These are phyloP conservation scores for Graphilbum fragrans DNA, from an alignment of 2,329 filamentous ascomycete genomes.

Conservation along the genomic window DNA sequence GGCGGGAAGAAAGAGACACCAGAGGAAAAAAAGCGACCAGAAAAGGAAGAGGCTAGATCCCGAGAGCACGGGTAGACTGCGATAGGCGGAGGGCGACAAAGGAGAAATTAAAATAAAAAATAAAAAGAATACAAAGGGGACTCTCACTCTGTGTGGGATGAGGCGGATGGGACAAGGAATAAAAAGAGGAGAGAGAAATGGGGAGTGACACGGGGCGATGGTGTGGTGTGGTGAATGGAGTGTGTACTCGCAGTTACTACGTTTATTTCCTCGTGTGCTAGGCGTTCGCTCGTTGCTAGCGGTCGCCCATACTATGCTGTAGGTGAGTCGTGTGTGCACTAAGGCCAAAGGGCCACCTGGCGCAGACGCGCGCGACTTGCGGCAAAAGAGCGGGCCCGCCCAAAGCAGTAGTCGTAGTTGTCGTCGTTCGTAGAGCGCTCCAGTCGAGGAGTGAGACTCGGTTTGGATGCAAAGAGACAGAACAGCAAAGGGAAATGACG, in stretches of 20 bases:
- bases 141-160: neutral
- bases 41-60: neutral
- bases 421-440: too few relatives aligned
- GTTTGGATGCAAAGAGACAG: too few relatives aligned
- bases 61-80: too few relatives aligned
- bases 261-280: too few relatives aligned
- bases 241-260: neutral
- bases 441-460: too few relatives aligned
- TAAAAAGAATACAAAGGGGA: neutral
- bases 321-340: too few relatives aligned
- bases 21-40: neutral
- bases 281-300: too few relatives aligned
- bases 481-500: too few relatives aligned
- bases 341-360: neutral
- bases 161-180: neutral
- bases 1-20: neutral
- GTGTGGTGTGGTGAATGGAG: neutral
- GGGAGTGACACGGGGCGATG: neutral
- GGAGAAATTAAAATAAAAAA: neutral
- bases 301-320: too few relatives aligned
- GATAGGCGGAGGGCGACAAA: too few relatives aligned
- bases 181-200: conserved; percentile 2
- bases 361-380: neutral
- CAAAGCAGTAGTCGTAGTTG: too few relatives aligned
- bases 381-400: neutral